These are phyloP conservation scores for Cyclospora cayetanensis DNA, from an alignment of 169 alveolate species.

Conservation along the genomic window DNA sequence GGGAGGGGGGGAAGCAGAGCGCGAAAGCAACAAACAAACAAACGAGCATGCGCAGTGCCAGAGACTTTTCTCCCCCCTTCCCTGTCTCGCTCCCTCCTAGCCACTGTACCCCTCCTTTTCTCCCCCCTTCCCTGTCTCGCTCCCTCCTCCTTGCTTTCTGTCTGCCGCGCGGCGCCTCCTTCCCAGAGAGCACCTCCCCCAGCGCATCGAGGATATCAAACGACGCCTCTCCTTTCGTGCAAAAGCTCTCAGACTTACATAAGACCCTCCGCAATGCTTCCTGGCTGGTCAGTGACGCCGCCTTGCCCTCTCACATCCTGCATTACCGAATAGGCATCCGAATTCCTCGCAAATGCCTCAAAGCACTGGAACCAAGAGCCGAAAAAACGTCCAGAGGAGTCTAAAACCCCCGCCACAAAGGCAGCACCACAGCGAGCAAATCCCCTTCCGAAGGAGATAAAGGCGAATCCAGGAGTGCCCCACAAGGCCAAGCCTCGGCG, in stretches of 20 bases:
- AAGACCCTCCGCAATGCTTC: conserved; percentile 67
- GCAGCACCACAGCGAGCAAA: conserved; percentile 29
- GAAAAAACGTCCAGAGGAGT: conserved; percentile 45
- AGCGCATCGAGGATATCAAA: neutral
- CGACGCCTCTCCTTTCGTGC: neutral
- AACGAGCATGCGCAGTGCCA: neutral
- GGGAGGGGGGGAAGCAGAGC: neutral
- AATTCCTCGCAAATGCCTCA: conserved; percentile 60
- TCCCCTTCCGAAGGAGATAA: conserved; percentile 55
- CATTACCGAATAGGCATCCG: conserved; percentile 41
- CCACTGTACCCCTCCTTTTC: neutral
- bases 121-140: neutral
- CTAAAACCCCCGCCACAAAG: conserved; percentile 51
- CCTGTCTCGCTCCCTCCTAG: neutral
- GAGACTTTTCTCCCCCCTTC: neutral
- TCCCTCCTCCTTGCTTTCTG: neutral
- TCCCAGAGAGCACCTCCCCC: neutral
- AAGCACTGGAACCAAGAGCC: conserved; percentile 71
- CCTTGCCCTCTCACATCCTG: conserved; percentile 32
- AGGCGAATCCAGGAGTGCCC: conserved; percentile 48
- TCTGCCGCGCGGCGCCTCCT: neutral
- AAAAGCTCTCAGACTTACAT: neutral
- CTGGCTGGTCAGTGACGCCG: conserved; percentile 63
- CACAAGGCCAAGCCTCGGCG: conserved; percentile 20
- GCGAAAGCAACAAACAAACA: neutral